Evolutionary conservation across 306 rosid genomes (phyloP).

Genomic region (Glycine soja): DNA sequence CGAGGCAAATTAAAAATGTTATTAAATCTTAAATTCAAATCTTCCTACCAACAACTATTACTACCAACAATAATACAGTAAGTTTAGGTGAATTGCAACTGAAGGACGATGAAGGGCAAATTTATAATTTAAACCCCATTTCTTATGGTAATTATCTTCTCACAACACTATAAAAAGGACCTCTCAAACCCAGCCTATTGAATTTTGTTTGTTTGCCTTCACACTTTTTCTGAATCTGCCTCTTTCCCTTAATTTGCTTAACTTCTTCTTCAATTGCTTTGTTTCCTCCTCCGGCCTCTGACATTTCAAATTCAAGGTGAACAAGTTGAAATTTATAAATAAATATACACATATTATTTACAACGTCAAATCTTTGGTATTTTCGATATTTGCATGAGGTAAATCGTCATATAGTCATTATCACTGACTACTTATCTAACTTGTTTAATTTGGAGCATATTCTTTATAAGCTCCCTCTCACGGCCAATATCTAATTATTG

Average conservation of each 20-base stretch:
- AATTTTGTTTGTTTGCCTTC: slow-evolving; percentile 11
- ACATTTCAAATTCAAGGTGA: neutral
- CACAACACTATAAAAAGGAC: neutral
- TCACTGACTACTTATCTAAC: slow-evolving; percentile 30
- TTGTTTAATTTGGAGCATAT: slow-evolving; percentile 49
- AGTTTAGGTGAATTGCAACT: neutral
- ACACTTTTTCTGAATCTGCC: neutral
- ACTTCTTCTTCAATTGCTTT: slow-evolving; percentile 6
- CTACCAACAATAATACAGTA: neutral
- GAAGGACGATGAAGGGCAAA: too few species aligned
- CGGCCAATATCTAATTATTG: slow-evolving; percentile 23
- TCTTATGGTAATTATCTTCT: too few species aligned
- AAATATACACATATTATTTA: slow-evolving; percentile 36
- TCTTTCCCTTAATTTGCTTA: neutral
- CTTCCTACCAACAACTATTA: neutral
- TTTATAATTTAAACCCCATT: too few species aligned
- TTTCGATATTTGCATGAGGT: slow-evolving; percentile 47
- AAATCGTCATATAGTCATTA: slow-evolving; percentile 42
- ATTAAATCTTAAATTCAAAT: slow-evolving; percentile 16
- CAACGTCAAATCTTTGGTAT: slow-evolving; percentile 50
- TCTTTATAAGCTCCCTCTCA: slow-evolving; percentile 37
- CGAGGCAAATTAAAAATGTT: neutral
- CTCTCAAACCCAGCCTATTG: neutral
- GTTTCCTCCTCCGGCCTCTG: slow-evolving; percentile 51
- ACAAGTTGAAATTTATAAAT: slow-evolving; percentile 45